Evolutionary conservation across 768 basidiomycete genomes (phyloP).

Genomic region (Sporobolomyces pararoseus): DNA sequence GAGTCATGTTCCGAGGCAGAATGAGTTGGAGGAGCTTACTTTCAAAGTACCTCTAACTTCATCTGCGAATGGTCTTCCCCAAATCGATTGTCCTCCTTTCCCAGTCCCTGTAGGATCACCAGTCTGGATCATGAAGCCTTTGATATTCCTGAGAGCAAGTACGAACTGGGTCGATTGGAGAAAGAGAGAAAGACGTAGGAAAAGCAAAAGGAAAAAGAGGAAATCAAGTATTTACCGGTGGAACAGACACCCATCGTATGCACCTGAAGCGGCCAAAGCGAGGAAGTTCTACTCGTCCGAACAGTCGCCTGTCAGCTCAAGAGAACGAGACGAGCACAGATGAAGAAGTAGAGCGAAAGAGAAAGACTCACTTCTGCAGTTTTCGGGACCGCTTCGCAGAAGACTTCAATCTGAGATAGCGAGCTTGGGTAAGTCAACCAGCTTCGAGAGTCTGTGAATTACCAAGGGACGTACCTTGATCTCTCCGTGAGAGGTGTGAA

Average conservation of each 20-base stretch:
- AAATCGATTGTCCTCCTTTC: constrained; percentile 94
- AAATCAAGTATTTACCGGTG: constrained; percentile 65
- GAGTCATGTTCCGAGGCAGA: too few relatives aligned
- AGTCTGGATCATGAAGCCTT: constrained; percentile 91
- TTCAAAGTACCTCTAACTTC: constrained; percentile 92
- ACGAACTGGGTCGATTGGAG: background rate
- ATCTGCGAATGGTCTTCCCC: constrained; percentile 86
- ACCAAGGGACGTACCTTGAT: constrained; percentile 73
- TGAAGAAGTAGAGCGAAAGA: constrained; percentile 3
- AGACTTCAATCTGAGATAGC: constrained; percentile 80
- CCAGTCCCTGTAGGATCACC: constrained; percentile 85
- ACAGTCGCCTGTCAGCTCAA: background rate
- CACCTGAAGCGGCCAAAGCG: constrained; percentile 82
- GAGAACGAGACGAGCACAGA: background rate
- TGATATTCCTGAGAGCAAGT: constrained; percentile 65
- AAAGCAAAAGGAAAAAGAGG: background rate
- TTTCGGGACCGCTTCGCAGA: constrained; percentile 95
- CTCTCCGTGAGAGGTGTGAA: constrained; percentile 91
- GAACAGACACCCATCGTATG: constrained; percentile 78
- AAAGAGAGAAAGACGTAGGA: background rate
- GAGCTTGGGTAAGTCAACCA: too few relatives aligned
- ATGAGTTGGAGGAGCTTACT: constrained; percentile 52
- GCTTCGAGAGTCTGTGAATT: too few relatives aligned
- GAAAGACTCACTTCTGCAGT: constrained; percentile 69
- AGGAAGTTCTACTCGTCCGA: constrained; percentile 74